A percentile compares a stretch with the other conserved stretches of the same genome.
phyloP scores from a whole-genome alignment of 2,329 filamentous ascomycete genomes.

The Aspergillus transmontanensis region DNA sequence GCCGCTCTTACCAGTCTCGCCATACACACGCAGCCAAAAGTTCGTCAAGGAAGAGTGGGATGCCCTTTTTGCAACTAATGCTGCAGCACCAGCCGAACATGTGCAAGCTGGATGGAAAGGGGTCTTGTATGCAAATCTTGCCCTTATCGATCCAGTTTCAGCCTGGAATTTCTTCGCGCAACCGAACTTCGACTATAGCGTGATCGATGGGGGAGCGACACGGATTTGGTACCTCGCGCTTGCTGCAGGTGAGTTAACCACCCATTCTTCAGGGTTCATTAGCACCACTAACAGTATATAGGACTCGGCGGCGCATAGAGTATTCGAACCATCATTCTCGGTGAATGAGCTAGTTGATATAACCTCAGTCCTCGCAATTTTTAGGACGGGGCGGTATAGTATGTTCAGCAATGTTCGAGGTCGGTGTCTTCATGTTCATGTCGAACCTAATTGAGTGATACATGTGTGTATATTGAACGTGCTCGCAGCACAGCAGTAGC shows the following conservation, averaged over 20 bases:
- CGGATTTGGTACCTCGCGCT: constrained; percentile 84
- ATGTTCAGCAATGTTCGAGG: neutral
- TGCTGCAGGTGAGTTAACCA: constrained; percentile 61
- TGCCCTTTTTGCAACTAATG: constrained; percentile 70
- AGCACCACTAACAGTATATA: neutral
- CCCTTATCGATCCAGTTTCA: constrained; percentile 69
- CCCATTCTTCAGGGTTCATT: neutral
- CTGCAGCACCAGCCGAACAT: constrained; percentile 57
- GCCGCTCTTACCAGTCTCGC: constrained; percentile 69
- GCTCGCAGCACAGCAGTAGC: neutral
- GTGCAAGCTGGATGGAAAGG: constrained; percentile 82
- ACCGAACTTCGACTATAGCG: constrained; percentile 64
- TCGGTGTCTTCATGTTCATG: neutral
- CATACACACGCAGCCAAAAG: constrained; percentile 64
- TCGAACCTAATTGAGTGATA: neutral
- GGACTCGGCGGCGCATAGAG: neutral
- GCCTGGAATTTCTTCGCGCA: constrained; percentile 76
- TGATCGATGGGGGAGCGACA: constrained; percentile 75
- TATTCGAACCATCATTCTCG: neutral
- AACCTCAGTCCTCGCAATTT: neutral
- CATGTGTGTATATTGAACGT: neutral
- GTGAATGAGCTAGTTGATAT: neutral
- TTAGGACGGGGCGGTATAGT: neutral
- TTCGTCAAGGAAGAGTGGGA: constrained; percentile 87
- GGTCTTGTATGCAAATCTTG: constrained; percentile 79